These are phyloP conservation scores for Toxoplasma gondii DNA, from an alignment of 169 alveolate genomes.

Conservation along the genomic window DNA sequence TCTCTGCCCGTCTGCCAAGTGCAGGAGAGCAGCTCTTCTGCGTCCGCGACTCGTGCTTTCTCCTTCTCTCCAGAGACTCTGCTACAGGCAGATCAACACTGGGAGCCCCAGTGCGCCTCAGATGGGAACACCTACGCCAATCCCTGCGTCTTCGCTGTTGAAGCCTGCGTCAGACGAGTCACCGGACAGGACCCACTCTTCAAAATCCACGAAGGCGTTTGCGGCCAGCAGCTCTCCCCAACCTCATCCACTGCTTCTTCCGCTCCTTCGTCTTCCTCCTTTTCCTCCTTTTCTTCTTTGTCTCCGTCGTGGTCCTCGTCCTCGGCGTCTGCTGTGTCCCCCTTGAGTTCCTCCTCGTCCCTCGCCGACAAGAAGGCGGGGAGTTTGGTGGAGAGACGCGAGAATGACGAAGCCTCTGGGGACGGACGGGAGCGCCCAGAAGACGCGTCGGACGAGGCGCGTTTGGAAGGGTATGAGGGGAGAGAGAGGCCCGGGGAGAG, in stretches of 20 bases:
- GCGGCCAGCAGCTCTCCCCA: not conserved
- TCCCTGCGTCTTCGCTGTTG: conserved; percentile 16
- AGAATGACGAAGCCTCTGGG: too few species aligned
- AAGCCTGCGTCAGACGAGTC: conserved; percentile 3
- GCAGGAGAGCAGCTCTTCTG: not conserved
- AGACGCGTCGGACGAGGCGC: too few species aligned
- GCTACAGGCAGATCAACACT: not conserved
- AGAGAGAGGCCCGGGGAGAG: not conserved
- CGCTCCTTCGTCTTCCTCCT: not conserved
- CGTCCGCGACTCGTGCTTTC: not conserved
- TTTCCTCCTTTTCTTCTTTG: not conserved
- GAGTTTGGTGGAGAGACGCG: too few species aligned
- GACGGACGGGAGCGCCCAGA: too few species aligned
- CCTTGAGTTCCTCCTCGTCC: too few species aligned
- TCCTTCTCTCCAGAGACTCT: not conserved
- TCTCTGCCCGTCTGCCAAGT: conserved; percentile 6
- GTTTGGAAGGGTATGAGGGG: too few species aligned
- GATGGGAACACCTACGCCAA: conserved; percentile 45
- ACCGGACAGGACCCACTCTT: not conserved
- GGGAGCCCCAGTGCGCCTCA: conserved; percentile 39
- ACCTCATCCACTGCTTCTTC: not conserved
- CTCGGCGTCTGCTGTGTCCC: not conserved
- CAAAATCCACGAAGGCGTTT: not conserved
- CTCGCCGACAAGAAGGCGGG: too few species aligned
- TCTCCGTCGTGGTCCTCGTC: not conserved